These are phyloP conservation scores for Phaffia rhodozyma DNA, from an alignment of 1,284 basidiomycete genomes.

Conservation along the genomic window DNA sequence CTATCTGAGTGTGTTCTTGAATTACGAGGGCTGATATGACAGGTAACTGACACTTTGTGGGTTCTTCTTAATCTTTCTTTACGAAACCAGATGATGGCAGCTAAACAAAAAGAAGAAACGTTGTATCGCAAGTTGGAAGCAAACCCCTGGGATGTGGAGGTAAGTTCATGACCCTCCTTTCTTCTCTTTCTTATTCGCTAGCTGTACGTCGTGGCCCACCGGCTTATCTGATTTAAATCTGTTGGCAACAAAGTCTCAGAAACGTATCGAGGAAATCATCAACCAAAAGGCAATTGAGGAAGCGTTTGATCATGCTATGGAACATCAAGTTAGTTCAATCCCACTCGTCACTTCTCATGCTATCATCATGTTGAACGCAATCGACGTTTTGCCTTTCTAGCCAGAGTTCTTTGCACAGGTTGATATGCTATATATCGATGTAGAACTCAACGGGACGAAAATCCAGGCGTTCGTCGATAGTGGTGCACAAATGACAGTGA, in stretches of 20 bases:
- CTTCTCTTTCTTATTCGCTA: not conserved
- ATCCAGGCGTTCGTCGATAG: slow-evolving; percentile 97
- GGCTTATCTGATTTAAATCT: slow-evolving; percentile 17
- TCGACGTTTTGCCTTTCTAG: slow-evolving; percentile 66
- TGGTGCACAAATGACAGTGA: slow-evolving; percentile 57
- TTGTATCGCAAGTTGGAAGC: slow-evolving; percentile 57
- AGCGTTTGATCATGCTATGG: slow-evolving; percentile 81
- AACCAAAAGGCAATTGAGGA: slow-evolving; percentile 79
- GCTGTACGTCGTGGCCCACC: not conserved
- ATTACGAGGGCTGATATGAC: not conserved
- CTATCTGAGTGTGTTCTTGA: not conserved
- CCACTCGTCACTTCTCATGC: not conserved
- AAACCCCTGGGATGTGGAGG: slow-evolving; percentile 81
- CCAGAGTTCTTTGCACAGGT: slow-evolving; percentile 91
- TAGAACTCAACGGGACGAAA: slow-evolving; percentile 81
- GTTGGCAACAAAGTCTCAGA: slow-evolving; percentile 45
- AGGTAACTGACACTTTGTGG: not conserved
- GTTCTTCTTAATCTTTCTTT: not conserved
- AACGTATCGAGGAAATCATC: slow-evolving; percentile 86
- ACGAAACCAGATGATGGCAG: slow-evolving; percentile 37
- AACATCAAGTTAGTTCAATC: slow-evolving; percentile 47
- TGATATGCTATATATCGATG: slow-evolving; percentile 69
- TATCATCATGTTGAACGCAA: slow-evolving; percentile 60
- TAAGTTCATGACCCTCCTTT: slow-evolving; percentile 15
- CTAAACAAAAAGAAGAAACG: slow-evolving; percentile 43